Base-by-base conservation (phyloP, 768 basidiomycete species). In the Kwoniella botswanensis region DNA sequence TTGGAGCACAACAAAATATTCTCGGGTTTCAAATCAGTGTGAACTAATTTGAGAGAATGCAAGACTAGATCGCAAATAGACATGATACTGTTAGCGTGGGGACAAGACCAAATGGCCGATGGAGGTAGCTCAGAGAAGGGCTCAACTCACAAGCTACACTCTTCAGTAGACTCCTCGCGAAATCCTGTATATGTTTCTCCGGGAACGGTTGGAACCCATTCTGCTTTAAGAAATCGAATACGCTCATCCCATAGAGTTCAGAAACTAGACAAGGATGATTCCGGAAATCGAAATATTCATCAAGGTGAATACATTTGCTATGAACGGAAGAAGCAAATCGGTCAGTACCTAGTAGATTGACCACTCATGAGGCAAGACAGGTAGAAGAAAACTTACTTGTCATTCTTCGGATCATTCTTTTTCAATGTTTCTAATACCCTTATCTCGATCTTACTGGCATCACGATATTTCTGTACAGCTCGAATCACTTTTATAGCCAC, bases 401-500 rank as follows among this genome's bases (percentile, higher is more conserved):
- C 85, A 85, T 98, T 98, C 76, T 86, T 84, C 15, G 93, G 92
- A 86, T 99, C 96, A 65, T 90, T 88, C 83, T 92, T 90, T 82
- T 92, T 93, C 76, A 98, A 89, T 80, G 91, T 91, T 84, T 94
- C 90, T 57, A 99, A 88, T 21, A 99, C 97, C 63, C 94, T 89
- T 77, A 98, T 91, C 85, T 99, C 97, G 71, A 98, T 98, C 86
- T 93, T 96, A 84, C 93, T 94, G 13, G 97, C 97, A 84, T 99
- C 97, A 57, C 97, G 92, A 81, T 98, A 99, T 85, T 98, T 99
- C 62, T 93, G 96, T 62, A 99, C 96, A 62, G 94, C 94, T 60
- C 97, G 90, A 77, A 99, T 99, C 70, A 99, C 95, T 87, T 99
- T 99, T 86, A 99, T 94, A 62, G 97, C 97, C 42, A 98, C 95